phyloP scores from a whole-genome alignment of 805 yeast genomes.

The Myxozyma kluyveri region DNA sequence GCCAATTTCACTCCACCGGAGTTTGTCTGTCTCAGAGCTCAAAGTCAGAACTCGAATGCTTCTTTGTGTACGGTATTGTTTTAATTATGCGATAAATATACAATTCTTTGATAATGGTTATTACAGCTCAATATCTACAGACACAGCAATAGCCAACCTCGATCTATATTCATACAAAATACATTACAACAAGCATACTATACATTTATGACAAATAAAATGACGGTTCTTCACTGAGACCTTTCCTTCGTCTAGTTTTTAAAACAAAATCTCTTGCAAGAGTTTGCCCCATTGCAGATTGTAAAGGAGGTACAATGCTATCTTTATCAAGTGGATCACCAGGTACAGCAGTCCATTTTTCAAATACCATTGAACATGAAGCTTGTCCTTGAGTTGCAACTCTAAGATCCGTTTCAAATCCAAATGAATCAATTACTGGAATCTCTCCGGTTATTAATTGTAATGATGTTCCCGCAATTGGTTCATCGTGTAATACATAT shows the following conservation, averaged over 20 bases:
- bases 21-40: conserved; percentile 1
- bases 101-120: too few species aligned
- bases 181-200: too few species aligned
- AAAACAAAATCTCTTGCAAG: conserved; percentile 84
- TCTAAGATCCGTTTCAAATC: conserved; percentile 82
- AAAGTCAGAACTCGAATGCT: neutral
- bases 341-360: conserved; percentile 74
- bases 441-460: conserved; percentile 59
- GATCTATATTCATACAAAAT: neutral
- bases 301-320: conserved; percentile 61
- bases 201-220: too few species aligned
- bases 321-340: conserved; percentile 85
- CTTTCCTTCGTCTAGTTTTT: conserved; percentile 87
- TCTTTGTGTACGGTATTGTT: neutral
- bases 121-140: neutral
- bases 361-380: conserved; percentile 61
- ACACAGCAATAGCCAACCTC: too few species aligned
- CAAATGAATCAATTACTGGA: conserved; percentile 89
- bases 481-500: conserved; percentile 45
- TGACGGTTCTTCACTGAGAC: conserved; percentile 69
- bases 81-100: neutral
- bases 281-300: conserved; percentile 67
- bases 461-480: conserved; percentile 73
- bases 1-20: too few species aligned
- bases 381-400: conserved; percentile 77